These are phyloP conservation scores for Stephania cephalantha DNA, from an alignment of 164 flowering plant genomes.

Conservation along the genomic window DNA sequence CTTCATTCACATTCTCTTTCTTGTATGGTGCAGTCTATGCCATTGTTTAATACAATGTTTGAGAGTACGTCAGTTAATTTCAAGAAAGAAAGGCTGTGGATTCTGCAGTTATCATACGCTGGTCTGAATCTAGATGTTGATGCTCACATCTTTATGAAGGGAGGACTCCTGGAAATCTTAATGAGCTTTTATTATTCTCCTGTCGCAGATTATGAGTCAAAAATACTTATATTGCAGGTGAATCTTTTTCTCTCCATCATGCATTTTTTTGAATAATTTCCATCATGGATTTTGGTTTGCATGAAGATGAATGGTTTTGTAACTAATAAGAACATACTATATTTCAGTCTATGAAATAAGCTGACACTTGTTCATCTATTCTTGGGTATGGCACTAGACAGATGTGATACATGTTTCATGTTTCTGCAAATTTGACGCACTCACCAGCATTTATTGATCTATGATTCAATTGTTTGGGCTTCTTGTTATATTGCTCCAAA, in stretches of 20 bases:
- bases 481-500: neutral
- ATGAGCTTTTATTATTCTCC: conserved; percentile 63
- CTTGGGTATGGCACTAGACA: neutral
- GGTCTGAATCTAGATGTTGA: conserved; percentile 70
- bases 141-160: conserved; percentile 51
- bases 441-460: too few species aligned
- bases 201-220: conserved; percentile 64
- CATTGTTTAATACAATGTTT: conserved; percentile 53
- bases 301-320: neutral
- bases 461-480: neutral
- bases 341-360: neutral
- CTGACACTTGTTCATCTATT: neutral
- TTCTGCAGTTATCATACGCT: conserved; percentile 53
- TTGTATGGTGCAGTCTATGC: conserved; percentile 47
- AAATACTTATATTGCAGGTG: conserved; percentile 77
- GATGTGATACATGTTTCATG: neutral
- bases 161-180: conserved; percentile 47
- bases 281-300: neutral
- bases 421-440: neutral
- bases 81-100: conserved; percentile 74
- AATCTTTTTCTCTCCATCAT: conserved; percentile 9
- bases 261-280: neutral
- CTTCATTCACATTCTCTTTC: conserved; percentile 10
- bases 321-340: neutral
- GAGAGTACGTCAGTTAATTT: conserved; percentile 64